Base-by-base conservation (phyloP, 495 filamentous ascomycete genomes). In the Tuber umbilicatum region DNA sequence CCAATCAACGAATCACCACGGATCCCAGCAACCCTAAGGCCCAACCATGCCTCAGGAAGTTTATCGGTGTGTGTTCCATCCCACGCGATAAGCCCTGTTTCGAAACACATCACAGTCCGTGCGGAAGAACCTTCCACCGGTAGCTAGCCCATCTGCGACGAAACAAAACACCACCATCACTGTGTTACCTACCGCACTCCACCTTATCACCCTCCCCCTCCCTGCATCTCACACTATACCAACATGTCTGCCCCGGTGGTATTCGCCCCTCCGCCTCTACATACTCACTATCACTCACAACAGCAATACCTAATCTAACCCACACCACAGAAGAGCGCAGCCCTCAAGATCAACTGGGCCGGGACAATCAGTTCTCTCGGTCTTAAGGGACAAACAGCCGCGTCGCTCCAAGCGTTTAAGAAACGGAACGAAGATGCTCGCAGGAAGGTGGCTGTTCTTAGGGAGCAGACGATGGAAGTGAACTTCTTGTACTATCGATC, bases 401-500 rank as follows among this genome's bases (percentile, higher is more conserved):
- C 91, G 76, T 90, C 94, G 71, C 92, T 99, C 70, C 90, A 92
- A 83, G 86, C 92, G 78, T 99, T 99, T 91, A 99, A 99, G 88
- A 94, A 97, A 90, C 94, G 96, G 85, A 97, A 98, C 88, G 96
- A 99, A 80, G 94, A 98, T 83, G 94, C 93, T 83, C 94, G 95
- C 86, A 94, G 96, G 86, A 94, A 93, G 86, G 87, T 98, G 50
- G 87, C 88, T 83, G 73, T 89, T 67, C 92, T 98, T 60, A 88
- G 87, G 70, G 91, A 95, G 83, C 89, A 90, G 82, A 87, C 94
- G 70, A 91, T 92, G 83, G 87, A 88, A 42, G 87, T 99, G 85
- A 93, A 99, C 89, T 97, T 98, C 86, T 84, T 89, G 77, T 88
- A 93, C 85, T 98, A 97, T 92, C 94, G 94, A 86, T 84, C 86